Base-by-base conservation (phyloP, 1,284 basidiomycete genomes). In the Rhodotorula sp. region DNA sequence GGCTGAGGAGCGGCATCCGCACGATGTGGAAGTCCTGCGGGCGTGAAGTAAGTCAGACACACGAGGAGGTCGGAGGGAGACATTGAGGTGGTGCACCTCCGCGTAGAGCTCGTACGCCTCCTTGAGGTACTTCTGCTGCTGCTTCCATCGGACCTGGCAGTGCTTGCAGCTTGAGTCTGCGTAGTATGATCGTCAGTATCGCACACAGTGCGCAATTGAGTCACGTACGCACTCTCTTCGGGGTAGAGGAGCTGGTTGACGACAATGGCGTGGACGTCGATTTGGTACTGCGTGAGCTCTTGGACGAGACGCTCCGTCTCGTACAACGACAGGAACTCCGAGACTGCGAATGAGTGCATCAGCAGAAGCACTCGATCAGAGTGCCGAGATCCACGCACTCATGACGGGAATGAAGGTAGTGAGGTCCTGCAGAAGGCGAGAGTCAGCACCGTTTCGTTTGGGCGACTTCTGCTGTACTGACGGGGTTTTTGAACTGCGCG, bases 221-320 rank as follows among this genome's bases (percentile, higher is more conserved):
- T 34, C 34, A 10, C 30, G 13, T 11, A 18, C 88, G 74, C 78
- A 91, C 91, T 86, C 79, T 88, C 85, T 83, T 91, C 94, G 28
- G 95, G 95, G 85, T 92, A 98, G 53, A 99, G 84, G 16, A 99
- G 84, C 82, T 99, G 95, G 80, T 99, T 99, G 75, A 98, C 93
- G 64, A 99, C 93, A 77, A 99, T 99, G 80, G 94, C 93, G 81
- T 99, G 95, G 56, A 94, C 98, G 81, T 99, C 96, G 80, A 99
- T 99, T 80, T 93, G 94, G 82, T 99, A 99, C 59, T 88, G 84
- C 20, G 94, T 95, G 59, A 99, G 83, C 80, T 99, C 96, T 81
- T 99, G 95, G 51, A 99, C 92, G 56, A 99, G 85, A 40, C 95
- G 90, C 81, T 99, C 95, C 37, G 95, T 99, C 84, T 99, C 96